Evolutionary conservation across 1,284 basidiomycete species (phyloP).

Genomic region (Apiotrichum laibachii): DNA sequence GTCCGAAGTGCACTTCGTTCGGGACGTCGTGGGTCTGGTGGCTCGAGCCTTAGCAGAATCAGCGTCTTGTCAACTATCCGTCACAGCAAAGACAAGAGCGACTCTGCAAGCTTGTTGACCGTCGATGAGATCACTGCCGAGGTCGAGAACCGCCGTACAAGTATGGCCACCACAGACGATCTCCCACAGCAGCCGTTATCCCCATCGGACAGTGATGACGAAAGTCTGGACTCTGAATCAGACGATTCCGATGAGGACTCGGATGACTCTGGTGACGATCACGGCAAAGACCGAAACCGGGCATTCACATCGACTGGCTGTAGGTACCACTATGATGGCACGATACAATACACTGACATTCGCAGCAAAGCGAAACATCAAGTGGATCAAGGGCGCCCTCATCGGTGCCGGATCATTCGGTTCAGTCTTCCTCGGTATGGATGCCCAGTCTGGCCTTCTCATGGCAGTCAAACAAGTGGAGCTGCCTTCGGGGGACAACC

Average conservation of each 20-base stretch:
- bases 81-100: slow-evolving; percentile 75
- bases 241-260: slow-evolving; percentile 45
- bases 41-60: slow-evolving; percentile 59
- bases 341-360: slow-evolving; percentile 3
- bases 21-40: slow-evolving; percentile 55
- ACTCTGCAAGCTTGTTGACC: slow-evolving; percentile 87
- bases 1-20: slow-evolving; percentile 47
- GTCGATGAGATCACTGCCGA: slow-evolving; percentile 97
- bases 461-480: slow-evolving; percentile 99
- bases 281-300: slow-evolving; percentile 56
- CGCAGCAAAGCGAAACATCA: slow-evolving; percentile 64
- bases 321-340: slow-evolving; percentile 45
- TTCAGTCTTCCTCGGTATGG: slow-evolving; percentile 95
- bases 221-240: slow-evolving; percentile 34
- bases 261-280: slow-evolving; percentile 40
- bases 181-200: slow-evolving; percentile 22
- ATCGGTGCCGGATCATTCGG: slow-evolving; percentile 97
- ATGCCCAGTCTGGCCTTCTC: slow-evolving; percentile 83
- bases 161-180: slow-evolving; percentile 52
- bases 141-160: slow-evolving; percentile 76
- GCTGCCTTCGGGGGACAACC: slow-evolving; percentile 71
- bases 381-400: slow-evolving; percentile 98
- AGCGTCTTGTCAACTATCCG: slow-evolving; percentile 77
- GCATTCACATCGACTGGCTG: slow-evolving; percentile 64
- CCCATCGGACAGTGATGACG: slow-evolving; percentile 6